Evolutionary conservation across 2,329 filamentous ascomycete genomes (phyloP), one percentile per base, ranked within the genome.

Genomic region (Exophiala spinifera): DNA sequence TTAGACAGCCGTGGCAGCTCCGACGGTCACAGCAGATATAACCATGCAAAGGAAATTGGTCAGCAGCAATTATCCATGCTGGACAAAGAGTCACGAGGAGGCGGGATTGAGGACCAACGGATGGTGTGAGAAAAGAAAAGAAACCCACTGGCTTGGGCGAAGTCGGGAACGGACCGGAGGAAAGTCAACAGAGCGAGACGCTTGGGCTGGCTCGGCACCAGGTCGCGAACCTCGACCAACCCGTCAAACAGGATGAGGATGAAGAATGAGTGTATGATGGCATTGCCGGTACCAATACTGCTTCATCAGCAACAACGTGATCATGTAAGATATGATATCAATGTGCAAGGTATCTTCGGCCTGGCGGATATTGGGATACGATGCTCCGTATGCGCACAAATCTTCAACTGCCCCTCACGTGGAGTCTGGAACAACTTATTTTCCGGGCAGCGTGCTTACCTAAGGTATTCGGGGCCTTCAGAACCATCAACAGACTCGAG

Each of bases 71-170:
- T 10, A 15, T 36, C 19, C 31, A 20, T 36, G 25, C 4, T 39
- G 36, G 21, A 21, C 11, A 48, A 42, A 43, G 33, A 25, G 53
- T 55, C 53, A 55, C 53, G 53, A 51, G 53, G 37, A 21, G 34
- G 23, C 2, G 34, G 39, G 36, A 50, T 40, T 23, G 43, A 49
- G 47, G 21, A 28, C 19, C 28, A 28, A 37, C 21, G 31, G 46
- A 46, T 23, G 40, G 50, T 48, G 54, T 46, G 46, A 20, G 49
- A 34, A 31, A n/a, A 39, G 36, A 49, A 53, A 49, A 57, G 48
- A 49, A 53, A 56, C 45, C 54, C 33, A 47, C 36, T 19, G 36
- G 13, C 36, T 7, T 39, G 36, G 36, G 17, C 14, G 17, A 39
- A 10, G 36, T 39, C 36, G 17, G 36, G 36, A 39, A 39, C 36